Conservation (phyloP, 1,284 basidiomycete genomes). For the Ganoderma sinense region DNA sequence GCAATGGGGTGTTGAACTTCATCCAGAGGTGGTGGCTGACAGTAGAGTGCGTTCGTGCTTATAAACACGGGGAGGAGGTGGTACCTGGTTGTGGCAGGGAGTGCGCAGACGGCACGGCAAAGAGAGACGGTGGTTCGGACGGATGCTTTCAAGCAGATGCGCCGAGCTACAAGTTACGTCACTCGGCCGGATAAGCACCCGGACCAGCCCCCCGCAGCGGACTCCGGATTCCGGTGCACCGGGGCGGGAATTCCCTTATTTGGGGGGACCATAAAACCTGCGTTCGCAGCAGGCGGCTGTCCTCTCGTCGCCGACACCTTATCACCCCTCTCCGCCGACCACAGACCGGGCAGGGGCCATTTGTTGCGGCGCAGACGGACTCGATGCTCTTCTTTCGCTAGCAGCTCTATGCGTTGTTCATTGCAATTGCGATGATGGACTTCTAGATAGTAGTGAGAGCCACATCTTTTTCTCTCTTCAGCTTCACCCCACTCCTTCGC, state of each 20-base stretch:
- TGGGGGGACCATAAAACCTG: conserved; percentile 8
- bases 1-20: conserved; percentile 74
- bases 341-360: conserved; percentile 42
- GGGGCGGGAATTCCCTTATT: conserved; percentile 19
- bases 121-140: conserved; percentile 5
- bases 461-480: conserved; percentile 41
- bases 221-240: conserved; percentile 1
- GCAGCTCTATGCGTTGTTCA: conserved; percentile 49
- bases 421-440: conserved; percentile 55
- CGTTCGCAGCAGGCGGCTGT: conserved; percentile 14
- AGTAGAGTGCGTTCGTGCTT: not conserved
- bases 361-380: conserved; percentile 42
- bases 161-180: conserved; percentile 21
- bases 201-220: not conserved
- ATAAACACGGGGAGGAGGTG: not conserved
- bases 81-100: not conserved
- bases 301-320: conserved; percentile 43
- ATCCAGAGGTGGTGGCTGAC: conserved; percentile 41
- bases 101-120: not conserved
- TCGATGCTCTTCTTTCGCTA: conserved; percentile 54
- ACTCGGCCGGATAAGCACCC: conserved; percentile 18
- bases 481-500: not conserved
- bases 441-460: conserved; percentile 71
- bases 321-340: conserved; percentile 42
- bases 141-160: not conserved